Evolutionary conservation across 441 rosid species (phyloP).

Genomic region (Croton laevigatus): DNA sequence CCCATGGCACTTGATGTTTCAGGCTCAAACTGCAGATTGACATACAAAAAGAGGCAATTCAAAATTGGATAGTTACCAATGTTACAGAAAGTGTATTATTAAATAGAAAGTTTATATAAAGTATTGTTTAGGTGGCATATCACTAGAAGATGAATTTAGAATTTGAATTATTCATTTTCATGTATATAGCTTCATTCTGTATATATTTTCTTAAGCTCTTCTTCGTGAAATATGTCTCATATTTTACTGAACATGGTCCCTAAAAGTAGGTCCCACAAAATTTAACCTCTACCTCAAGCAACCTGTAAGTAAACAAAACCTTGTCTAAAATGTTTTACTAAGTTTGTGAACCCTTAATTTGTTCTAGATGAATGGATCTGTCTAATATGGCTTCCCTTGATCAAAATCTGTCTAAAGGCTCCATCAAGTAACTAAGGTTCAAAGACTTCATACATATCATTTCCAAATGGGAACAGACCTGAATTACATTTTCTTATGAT

Average conservation of each 20-base stretch:
- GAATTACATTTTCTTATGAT: neutral
- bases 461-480: neutral
- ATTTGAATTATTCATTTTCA: no score
- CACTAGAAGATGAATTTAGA: no score
- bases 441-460: neutral
- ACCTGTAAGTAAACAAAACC: neutral
- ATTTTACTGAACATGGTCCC: neutral
- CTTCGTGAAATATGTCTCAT: no score
- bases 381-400: no score
- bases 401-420: neutral
- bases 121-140: no score
- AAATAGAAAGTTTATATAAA: no score
- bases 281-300: neutral
- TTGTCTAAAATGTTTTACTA: neutral
- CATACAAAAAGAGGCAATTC: constrained; percentile 18
- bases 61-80: no score
- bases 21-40: constrained; percentile 78
- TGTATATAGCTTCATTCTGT: no score
- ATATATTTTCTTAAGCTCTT: no score
- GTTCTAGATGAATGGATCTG: no score
- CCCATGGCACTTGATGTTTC: constrained; percentile 99
- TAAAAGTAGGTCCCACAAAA: neutral
- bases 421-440: neutral
- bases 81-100: no score
- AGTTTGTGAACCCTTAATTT: neutral